These are phyloP conservation scores for Amaranthus tricolor DNA, from an alignment of 179 eudicot species.

Conservation along the genomic window DNA sequence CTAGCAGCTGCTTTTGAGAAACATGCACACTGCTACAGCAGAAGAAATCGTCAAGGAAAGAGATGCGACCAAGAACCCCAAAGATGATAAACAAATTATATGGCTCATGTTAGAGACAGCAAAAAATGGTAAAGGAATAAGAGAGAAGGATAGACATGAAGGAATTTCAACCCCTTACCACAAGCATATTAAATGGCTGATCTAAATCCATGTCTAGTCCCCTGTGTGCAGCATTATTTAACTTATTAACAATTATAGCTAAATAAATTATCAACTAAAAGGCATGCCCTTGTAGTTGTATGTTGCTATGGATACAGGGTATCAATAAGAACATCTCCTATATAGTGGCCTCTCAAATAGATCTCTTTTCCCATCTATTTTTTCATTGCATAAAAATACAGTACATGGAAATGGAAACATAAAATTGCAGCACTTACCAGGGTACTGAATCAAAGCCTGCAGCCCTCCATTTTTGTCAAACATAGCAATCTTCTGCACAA, in stretches of 20 bases:
- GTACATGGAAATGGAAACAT: not conserved
- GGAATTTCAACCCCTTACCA: conserved; percentile 25
- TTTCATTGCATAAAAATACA: not conserved
- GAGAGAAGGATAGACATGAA: conserved; percentile 6
- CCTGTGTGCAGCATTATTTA: conserved; percentile 22
- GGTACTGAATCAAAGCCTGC: conserved; percentile 94
- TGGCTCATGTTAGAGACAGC: conserved; percentile 8
- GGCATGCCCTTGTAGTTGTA: not conserved
- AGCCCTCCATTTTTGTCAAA: conserved; percentile 97
- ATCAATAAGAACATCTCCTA: conserved; percentile 15
- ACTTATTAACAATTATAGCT: conserved; percentile 9
- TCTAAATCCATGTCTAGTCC: conserved; percentile 18
- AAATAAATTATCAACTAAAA: conserved; percentile 9
- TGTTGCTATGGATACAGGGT: not conserved
- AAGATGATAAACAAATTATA: conserved; percentile 12
- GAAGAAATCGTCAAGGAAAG: conserved; percentile 2
- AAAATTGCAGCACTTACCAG: conserved; percentile 43
- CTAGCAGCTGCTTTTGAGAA: conserved; percentile 7
- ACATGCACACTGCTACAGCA: conserved; percentile 18
- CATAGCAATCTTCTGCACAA: conserved; percentile 97
- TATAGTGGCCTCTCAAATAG: not conserved
- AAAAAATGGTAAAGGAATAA: not conserved
- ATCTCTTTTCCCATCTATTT: not conserved
- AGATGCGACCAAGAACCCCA: conserved; percentile 7
- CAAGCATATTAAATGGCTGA: conserved; percentile 21